Percentiles rank a stretch among this genome's conserved stretches.
These are phyloP conservation scores for Leucoagaricus sp. DNA, from an alignment of 1,284 basidiomycete genomes.

Conservation along the genomic window DNA sequence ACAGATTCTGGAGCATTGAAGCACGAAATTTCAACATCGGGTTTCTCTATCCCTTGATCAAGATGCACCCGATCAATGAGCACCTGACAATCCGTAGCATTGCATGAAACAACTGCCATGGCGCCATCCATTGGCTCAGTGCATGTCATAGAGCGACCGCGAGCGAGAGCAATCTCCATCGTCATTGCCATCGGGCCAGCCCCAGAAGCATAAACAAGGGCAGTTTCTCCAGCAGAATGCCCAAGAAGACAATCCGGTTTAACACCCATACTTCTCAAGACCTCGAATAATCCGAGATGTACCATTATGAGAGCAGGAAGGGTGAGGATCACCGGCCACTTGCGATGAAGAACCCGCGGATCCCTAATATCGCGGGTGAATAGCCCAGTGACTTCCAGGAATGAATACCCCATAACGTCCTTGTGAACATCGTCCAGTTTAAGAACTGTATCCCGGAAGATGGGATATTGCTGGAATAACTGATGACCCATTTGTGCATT, in stretches of 20 bases:
- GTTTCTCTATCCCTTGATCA: constrained; percentile 7
- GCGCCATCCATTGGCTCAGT: constrained; percentile 33
- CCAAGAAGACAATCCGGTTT: constrained; percentile 39
- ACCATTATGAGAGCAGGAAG: constrained; percentile 41
- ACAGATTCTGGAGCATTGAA: constrained; percentile 39
- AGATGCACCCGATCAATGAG: constrained; percentile 16
- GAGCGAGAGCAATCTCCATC: constrained; percentile 40
- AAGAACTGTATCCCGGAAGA: constrained; percentile 37
- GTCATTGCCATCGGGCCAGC: constrained; percentile 40
- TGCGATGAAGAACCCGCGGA: constrained; percentile 14
- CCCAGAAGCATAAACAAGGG: constrained; percentile 43
- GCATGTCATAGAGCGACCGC: constrained; percentile 35
- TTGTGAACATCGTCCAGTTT: constrained; percentile 35
- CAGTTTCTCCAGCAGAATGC: constrained; percentile 35
- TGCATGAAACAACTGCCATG: constrained; percentile 46
- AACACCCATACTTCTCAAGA: constrained; percentile 35
- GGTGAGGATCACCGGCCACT: constrained; percentile 36
- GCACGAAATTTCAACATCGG: constrained; percentile 36
- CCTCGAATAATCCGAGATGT: constrained; percentile 46
- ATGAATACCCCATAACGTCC: constrained; percentile 31
- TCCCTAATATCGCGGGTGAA: constrained; percentile 23
- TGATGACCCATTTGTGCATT: constrained; percentile 43
- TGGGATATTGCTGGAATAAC: constrained; percentile 33
- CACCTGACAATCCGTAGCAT: constrained; percentile 18
- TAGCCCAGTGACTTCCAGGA: constrained; percentile 33